Percentiles rank a stretch among this genome's conserved stretches.
phyloP scores from a whole-genome alignment of 768 basidiomycete species.

The Russula earlei region DNA sequence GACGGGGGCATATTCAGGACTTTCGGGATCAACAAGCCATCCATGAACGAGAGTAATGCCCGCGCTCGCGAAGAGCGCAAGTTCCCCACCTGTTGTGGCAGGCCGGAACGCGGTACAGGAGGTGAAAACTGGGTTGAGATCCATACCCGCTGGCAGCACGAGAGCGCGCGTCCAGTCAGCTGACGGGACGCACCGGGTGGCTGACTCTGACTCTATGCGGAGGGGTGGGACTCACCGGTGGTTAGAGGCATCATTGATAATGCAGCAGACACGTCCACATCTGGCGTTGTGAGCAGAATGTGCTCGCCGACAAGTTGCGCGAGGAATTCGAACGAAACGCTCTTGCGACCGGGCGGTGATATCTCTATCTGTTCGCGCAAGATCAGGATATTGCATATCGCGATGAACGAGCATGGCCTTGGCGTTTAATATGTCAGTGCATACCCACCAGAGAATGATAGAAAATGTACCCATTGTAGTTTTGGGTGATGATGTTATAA shows the following conservation, averaged over 20 bases:
- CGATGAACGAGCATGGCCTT: slow-evolving; percentile 88
- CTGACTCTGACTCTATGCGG: neutral
- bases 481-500: slow-evolving; percentile 69
- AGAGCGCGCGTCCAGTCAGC: neutral
- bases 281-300: slow-evolving; percentile 50
- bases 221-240: slow-evolving; percentile 38
- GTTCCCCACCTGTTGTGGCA: slow-evolving; percentile 54
- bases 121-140: slow-evolving; percentile 80
- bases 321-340: slow-evolving; percentile 78
- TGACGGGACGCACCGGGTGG: neutral
- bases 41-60: slow-evolving; percentile 80
- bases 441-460: neutral
- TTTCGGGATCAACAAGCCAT: slow-evolving; percentile 71
- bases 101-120: slow-evolving; percentile 60
- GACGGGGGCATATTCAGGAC: slow-evolving; percentile 48
- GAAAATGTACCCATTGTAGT: slow-evolving; percentile 64
- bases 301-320: slow-evolving; percentile 79
- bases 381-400: slow-evolving; percentile 86
- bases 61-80: slow-evolving; percentile 77
- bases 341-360: slow-evolving; percentile 50
- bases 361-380: slow-evolving; percentile 76
- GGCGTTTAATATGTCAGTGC: neutral
- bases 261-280: slow-evolving; percentile 60
- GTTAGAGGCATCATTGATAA: slow-evolving; percentile 52
- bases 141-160: slow-evolving; percentile 60